Percentiles rank a stretch among this genome's conserved stretches.
These are phyloP conservation scores for Basidioascus undulatus DNA, from an alignment of 768 basidiomycete species.

Conservation along the genomic window DNA sequence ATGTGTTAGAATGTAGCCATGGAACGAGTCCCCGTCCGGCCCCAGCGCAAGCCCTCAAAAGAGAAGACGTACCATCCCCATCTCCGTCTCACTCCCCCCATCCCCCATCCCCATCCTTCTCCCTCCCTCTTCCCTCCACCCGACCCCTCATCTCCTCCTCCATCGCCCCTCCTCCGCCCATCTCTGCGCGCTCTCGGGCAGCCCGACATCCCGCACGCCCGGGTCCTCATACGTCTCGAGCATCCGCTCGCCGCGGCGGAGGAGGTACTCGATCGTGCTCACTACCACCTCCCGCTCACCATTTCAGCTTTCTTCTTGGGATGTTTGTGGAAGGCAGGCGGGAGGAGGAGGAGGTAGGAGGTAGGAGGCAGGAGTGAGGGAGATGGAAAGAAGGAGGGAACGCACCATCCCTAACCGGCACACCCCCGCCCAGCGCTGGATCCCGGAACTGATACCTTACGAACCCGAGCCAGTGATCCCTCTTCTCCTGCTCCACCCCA, in stretches of 20 bases:
- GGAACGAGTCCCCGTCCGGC: too few species aligned
- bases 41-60: too few species aligned
- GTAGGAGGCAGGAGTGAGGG: too few species aligned
- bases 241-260: constrained; percentile 11
- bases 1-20: too few species aligned
- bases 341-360: too few species aligned
- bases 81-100: too few species aligned
- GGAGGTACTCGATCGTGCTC: constrained; percentile 11
- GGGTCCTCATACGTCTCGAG: constrained; percentile 7
- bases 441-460: constrained; percentile 12
- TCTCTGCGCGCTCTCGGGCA: background rate
- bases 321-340: too few species aligned
- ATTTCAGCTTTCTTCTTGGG: too few species aligned
- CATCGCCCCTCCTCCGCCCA: constrained; percentile 10
- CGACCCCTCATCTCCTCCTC: background rate
- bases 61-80: too few species aligned
- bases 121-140: constrained; percentile 5
- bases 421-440: constrained; percentile 7
- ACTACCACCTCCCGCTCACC: too few species aligned
- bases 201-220: constrained; percentile 6
- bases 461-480: constrained; percentile 10
- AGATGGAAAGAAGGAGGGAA: too few species aligned
- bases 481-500: too few species aligned
- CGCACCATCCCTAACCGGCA: constrained; percentile 8
- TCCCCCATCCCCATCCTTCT: constrained; percentile 1